A percentile compares a stretch with the other conserved stretches of the same genome.
Conservation (phyloP, 257 asterid species). For the Solanum chmielewskii region DNA sequence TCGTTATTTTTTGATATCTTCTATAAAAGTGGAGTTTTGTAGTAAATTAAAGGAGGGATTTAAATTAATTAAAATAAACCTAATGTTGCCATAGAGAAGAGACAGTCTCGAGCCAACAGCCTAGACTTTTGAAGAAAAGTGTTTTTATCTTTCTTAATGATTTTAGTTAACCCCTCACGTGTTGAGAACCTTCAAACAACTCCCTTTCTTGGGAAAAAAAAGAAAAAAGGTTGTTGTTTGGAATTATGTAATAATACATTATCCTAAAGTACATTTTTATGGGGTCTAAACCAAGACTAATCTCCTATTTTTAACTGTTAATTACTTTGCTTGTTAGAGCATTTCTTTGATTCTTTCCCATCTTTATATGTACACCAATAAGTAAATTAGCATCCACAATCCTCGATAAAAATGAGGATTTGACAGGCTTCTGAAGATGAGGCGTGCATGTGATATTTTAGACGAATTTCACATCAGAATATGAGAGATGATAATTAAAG, state of each 20-base stretch:
- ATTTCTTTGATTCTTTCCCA: not conserved
- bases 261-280: not conserved
- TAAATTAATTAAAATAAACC: not conserved
- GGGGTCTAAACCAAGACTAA: not conserved
- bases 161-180: not conserved
- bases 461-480: not conserved
- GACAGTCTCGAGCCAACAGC: constrained; percentile 18
- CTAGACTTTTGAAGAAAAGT: not conserved
- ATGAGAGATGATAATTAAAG: not conserved
- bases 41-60: not conserved
- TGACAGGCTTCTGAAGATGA: not conserved
- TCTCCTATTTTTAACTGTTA: not conserved
- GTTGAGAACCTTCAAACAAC: not conserved
- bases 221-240: not conserved
- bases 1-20: not conserved
- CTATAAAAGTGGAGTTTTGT: not conserved
- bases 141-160: not conserved
- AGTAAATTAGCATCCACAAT: not conserved
- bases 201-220: not conserved
- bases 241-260: not conserved
- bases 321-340: not conserved
- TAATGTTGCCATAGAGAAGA: not conserved
- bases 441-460: not conserved
- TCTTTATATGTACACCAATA: not conserved
- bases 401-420: not conserved